A percentile compares a stretch with the other conserved stretches of the same genome.
phyloP scores from a whole-genome alignment of 768 basidiomycete genomes.

The Dacryopinax primogenitus region DNA sequence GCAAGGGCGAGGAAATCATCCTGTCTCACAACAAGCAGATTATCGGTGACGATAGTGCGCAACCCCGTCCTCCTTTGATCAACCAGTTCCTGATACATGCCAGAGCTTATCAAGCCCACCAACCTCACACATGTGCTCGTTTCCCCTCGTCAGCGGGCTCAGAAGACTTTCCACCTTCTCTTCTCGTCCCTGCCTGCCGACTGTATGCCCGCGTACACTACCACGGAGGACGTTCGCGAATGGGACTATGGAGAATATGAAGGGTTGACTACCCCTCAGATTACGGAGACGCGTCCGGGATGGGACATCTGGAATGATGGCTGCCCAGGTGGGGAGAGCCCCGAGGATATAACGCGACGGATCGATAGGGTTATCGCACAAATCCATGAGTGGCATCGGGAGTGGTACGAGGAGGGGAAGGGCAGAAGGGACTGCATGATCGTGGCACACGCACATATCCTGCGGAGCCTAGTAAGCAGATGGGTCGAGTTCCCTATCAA shows the following conservation, averaged over 20 bases:
- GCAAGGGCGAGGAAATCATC: constrained; percentile 58
- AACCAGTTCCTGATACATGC: neutral
- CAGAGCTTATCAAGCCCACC: constrained; percentile 65
- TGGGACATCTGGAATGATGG: constrained; percentile 87
- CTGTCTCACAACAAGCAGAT: constrained; percentile 47
- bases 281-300: constrained; percentile 41
- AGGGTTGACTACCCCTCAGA: constrained; percentile 68
- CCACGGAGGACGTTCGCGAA: constrained; percentile 59
- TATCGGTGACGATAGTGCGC: constrained; percentile 68
- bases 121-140: constrained; percentile 64
- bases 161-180: constrained; percentile 70
- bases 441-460: constrained; percentile 82
- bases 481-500: constrained; percentile 62
- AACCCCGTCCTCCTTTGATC: neutral
- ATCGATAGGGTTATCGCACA: constrained; percentile 65
- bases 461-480: constrained; percentile 60
- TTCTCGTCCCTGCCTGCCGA: constrained; percentile 39
- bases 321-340: constrained; percentile 84
- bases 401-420: constrained; percentile 53
- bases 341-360: constrained; percentile 60
- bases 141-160: constrained; percentile 79
- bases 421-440: constrained; percentile 71
- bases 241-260: constrained; percentile 90
- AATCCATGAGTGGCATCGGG: constrained; percentile 60
- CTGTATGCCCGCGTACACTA: constrained; percentile 36